A percentile compares a stretch with the other conserved stretches of the same genome.
Conservation (phyloP, 75 land plant genomes). For the Larix kaempferi region DNA sequence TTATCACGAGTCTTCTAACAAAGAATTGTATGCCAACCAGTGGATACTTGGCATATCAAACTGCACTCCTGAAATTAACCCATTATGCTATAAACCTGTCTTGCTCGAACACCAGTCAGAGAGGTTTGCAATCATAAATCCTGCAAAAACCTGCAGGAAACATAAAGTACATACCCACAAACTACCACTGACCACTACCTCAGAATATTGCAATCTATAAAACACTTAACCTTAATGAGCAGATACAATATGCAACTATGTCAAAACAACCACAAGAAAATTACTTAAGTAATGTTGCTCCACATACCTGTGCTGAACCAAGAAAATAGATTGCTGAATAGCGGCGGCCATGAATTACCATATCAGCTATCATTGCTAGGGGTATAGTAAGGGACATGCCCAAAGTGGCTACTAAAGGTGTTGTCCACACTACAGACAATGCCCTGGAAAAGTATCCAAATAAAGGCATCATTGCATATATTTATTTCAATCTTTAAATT, state of each 20-base stretch:
- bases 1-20: neutral
- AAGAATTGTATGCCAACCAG: neutral
- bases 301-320: conserved; percentile 85
- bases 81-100: conserved; percentile 57
- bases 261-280: neutral
- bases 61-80: neutral
- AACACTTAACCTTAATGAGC: neutral
- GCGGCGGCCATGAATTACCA: conserved; percentile 95
- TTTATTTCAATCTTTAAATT: neutral
- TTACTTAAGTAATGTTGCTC: neutral
- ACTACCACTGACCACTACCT: neutral
- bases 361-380: conserved; percentile 96
- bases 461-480: neutral
- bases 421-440: conserved; percentile 94
- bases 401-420: conserved; percentile 93
- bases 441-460: conserved; percentile 52
- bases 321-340: conserved; percentile 89
- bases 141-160: conserved; percentile 84
- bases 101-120: conserved; percentile 61
- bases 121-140: conserved; percentile 90
- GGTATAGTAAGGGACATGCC: conserved; percentile 98
- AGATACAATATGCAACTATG: neutral
- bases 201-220: neutral
- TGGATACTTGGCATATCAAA: neutral
- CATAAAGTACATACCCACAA: neutral